Base-by-base conservation (phyloP, 2,329 filamentous ascomycete genomes). In the Aspergillus ochraceus region DNA sequence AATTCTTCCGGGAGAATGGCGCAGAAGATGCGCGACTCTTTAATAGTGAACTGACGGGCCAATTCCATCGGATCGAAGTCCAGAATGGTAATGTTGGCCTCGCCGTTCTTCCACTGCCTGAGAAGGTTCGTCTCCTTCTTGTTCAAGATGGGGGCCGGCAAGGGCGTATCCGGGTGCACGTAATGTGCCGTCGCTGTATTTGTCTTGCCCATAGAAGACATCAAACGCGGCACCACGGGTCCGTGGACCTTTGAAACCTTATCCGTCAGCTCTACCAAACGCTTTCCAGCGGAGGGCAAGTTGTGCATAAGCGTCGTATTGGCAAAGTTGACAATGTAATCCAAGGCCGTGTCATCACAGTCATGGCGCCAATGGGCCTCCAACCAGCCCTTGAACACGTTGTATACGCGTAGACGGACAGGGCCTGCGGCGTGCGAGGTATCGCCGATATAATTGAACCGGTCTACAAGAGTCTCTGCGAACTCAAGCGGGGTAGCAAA, bases 331-430 rank as follows among this genome's bases (percentile, higher is more conserved):
- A 89, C 82, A 63, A 99, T 96, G 52, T 90, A 80, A 0, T 84
- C 81, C 9, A 99, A 81, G 1, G 93, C 92, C 12, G 86, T 84
- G 55, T 86, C 85, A 72, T 99, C 95, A 11, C 88, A 87, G 60
- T 92, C 87, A 64, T 91, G 87, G 52, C 90, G 87, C 94, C 95
- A 99, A 76, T 99, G 92, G 6, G 90, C 95, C 78, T 98, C 95
- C 20, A 99, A 81, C 95, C 95, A 99, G 47, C 91, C 90, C 77
- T 99, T 99, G 83, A 99, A 92, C 58, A 92, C 89, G 73, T 99
- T 98, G 80, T 96, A 98, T 1, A 98, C 92, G 54, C 95, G 87
- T 52, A 99, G 81, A 54, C 93, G 88, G 22, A 98, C 94, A 0
- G 94, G 91, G 2, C 83, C 85, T 22, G 92, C 88, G 63, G 93